Conservation (phyloP, 2,329 filamentous ascomycete genomes). For the Trichoderma atroviride region DNA sequence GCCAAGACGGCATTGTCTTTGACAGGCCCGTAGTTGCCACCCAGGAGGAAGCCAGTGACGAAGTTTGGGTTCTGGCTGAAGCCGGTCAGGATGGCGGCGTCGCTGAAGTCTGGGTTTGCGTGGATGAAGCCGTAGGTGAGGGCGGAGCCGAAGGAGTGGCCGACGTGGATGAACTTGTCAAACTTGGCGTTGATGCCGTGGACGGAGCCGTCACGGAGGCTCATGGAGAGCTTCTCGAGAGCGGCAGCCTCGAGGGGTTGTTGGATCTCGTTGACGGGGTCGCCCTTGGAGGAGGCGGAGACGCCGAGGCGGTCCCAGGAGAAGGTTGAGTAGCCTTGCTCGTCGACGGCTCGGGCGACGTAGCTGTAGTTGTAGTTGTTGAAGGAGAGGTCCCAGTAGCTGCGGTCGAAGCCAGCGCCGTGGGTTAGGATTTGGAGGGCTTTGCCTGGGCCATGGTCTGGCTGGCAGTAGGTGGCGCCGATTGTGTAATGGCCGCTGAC, state of each 20-base stretch:
- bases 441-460: slow-evolving; percentile 47
- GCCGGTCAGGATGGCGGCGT: slow-evolving; percentile 63
- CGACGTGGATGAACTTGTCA: slow-evolving; percentile 58
- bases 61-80: slow-evolving; percentile 56
- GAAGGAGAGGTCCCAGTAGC: slow-evolving; percentile 64
- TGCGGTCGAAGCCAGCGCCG: slow-evolving; percentile 47
- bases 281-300: slow-evolving; percentile 59
- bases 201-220: slow-evolving; percentile 51
- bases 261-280: slow-evolving; percentile 64
- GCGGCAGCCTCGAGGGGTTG: slow-evolving; percentile 60
- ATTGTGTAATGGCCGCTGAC: slow-evolving; percentile 59
- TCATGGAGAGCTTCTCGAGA: slow-evolving; percentile 55
- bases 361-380: slow-evolving; percentile 66
- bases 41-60: slow-evolving; percentile 47
- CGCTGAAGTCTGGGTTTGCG: slow-evolving; percentile 54
- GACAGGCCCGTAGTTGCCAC: slow-evolving; percentile 52
- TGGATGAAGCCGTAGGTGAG: slow-evolving; percentile 59
- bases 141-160: slow-evolving; percentile 65
- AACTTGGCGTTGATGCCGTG: slow-evolving; percentile 43
- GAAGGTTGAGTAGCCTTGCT: slow-evolving; percentile 61
- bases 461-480: slow-evolving; percentile 63
- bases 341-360: slow-evolving; percentile 55
- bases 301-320: slow-evolving; percentile 65
- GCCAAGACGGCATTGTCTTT: slow-evolving; percentile 35
- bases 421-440: slow-evolving; percentile 47